Evolutionary conservation across 2,329 filamentous ascomycete species (phyloP).

Genomic region (Nemania sp.): DNA sequence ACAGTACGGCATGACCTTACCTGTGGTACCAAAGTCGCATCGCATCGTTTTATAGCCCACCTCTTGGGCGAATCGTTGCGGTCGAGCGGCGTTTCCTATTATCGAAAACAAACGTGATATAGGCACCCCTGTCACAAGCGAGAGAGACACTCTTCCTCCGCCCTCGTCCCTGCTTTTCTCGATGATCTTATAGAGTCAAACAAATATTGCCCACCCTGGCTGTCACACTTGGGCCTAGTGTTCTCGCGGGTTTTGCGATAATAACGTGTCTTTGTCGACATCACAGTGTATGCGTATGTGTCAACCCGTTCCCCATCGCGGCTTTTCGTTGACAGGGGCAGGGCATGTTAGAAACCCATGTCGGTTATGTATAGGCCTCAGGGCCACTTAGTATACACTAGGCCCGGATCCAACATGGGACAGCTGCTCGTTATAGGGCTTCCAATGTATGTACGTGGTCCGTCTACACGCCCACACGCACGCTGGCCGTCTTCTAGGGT

Average conservation of each 20-base stretch:
- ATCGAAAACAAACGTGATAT: background rate
- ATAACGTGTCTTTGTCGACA: constrained; percentile 17
- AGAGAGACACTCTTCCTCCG: background rate
- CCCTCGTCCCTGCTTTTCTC: constrained; percentile 24
- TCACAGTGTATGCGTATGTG: too few species aligned
- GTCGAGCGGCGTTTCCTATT: background rate
- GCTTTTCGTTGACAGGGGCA: constrained; percentile 36
- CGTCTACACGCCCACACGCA: constrained; percentile 5
- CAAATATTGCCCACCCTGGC: constrained; percentile 28
- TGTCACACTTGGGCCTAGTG: constrained; percentile 25
- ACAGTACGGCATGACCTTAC: constrained; percentile 19
- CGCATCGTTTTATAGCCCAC: constrained; percentile 16
- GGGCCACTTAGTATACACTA: background rate
- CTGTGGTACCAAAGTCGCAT: constrained; percentile 19
- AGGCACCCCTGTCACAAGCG: background rate
- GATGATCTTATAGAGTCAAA: constrained; percentile 35
- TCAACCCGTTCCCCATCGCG: constrained; percentile 16
- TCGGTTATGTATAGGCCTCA: constrained; percentile 18
- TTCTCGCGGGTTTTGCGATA: constrained; percentile 17
- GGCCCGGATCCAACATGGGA: constrained; percentile 12
- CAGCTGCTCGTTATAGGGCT: constrained; percentile 15
- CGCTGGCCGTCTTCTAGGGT: constrained; percentile 28
- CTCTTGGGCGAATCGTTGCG: background rate
- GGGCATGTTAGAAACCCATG: constrained; percentile 20
- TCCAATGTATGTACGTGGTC: constrained; percentile 6